Base-by-base conservation (phyloP, 2,329 filamentous ascomycete species). In the Tolypocladium ovalisporum region DNA sequence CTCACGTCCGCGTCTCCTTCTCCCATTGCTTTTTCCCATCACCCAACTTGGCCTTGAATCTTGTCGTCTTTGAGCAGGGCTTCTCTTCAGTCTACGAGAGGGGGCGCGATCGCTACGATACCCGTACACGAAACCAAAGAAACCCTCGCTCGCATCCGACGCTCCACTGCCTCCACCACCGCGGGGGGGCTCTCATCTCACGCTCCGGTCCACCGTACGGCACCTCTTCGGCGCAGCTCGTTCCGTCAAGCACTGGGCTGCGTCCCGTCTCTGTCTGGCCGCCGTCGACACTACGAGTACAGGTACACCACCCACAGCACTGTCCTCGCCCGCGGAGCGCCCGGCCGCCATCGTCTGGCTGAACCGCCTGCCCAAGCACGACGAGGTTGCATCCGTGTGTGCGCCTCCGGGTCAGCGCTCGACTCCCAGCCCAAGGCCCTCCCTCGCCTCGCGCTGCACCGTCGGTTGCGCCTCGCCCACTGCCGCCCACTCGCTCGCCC, bases 401-500 rank as follows among this genome's bases (percentile, higher is more conserved):
- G 15, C 37, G 37, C 37, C 37, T 40, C 37, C 37, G 37, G n/a
- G 37, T 40, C 37, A 40, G 37, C 37, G 37, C 37, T 40, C 17
- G 37, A 6, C 37, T 3, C 37, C 37, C 1, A 19, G n/a, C n/a
- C 37, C 37, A 40, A 40, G 37, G 37, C 17, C 37, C 40, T 7
- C 10, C 9, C 40, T 44, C 44, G 24, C 44, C 13, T 44, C 27
- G 15, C 44, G 5, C n/a, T n/a, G 22, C n/a, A 10, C 24, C 24
- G 22, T 37, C 15, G 13, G 13, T 19, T 7, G 36, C 36, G 36
- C 36, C 36, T 15, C 54, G n/a, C 36, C 58, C 58, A 58, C 10
- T 36, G 6, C 35, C 35, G 35, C 35, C 35, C 35, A n/a, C 44
- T 59, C 58, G 56, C 54, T 39, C 52, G 55, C 51, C 62, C 62